A percentile compares a stretch with the other conserved stretches of the same genome.
These are phyloP conservation scores for Mortierella sp. DNA, from an alignment of 371 early-diverging fungal species.

Conservation along the genomic window DNA sequence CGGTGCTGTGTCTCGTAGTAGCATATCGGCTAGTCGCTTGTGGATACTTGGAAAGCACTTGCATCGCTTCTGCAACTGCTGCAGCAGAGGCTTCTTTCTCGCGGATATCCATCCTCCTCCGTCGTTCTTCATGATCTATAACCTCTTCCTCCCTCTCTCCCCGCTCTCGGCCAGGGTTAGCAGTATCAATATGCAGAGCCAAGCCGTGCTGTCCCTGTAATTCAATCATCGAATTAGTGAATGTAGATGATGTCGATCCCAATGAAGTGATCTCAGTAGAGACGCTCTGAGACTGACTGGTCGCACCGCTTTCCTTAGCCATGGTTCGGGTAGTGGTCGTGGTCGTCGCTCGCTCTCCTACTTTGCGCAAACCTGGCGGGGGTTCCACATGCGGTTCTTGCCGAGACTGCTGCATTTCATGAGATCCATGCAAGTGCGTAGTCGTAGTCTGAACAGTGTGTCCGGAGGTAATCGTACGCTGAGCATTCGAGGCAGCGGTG, in stretches of 20 bases:
- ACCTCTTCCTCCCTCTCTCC: conserved; percentile 9
- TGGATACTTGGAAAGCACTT: conserved; percentile 41
- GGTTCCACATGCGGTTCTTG: neutral
- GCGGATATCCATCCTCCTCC: conserved; percentile 25
- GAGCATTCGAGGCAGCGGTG: neutral
- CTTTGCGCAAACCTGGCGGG: conserved; percentile 1
- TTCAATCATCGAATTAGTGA: neutral
- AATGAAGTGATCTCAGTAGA: conserved; percentile 3
- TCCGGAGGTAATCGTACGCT: conserved; percentile 4
- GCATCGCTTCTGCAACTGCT: conserved; percentile 39
- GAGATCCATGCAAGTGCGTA: neutral
- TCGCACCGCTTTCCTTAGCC: neutral
- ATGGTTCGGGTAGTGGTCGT: conserved; percentile 12
- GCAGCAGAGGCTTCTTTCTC: conserved; percentile 29
- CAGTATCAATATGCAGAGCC: conserved; percentile 32
- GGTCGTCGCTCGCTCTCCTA: conserved; percentile 7
- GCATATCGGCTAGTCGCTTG: conserved; percentile 40
- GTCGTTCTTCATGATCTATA: conserved; percentile 12
- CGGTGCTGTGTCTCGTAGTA: neutral
- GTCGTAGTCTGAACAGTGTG: neutral
- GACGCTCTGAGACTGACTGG: neutral
- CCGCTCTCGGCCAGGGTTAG: conserved; percentile 9
- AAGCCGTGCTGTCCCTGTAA: neutral
- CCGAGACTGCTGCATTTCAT: neutral
- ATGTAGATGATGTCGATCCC: neutral